A percentile compares a stretch with the other conserved stretches of the same genome.
Evolutionary conservation across 495 filamentous ascomycete genomes (phyloP).

Genomic region (Neurospora terricola): DNA sequence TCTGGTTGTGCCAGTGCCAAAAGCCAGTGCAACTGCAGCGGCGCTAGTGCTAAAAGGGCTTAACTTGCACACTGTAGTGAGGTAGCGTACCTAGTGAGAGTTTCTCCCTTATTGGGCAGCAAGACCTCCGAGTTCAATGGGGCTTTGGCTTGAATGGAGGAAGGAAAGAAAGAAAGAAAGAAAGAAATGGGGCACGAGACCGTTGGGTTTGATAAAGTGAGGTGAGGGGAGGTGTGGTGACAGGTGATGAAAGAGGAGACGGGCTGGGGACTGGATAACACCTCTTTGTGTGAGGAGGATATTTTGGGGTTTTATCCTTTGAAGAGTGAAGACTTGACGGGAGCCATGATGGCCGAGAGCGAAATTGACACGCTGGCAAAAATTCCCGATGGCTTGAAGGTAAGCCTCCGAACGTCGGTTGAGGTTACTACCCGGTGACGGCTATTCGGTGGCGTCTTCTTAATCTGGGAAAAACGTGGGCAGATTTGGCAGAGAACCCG

Average conservation of each 20-base stretch:
- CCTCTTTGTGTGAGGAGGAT: background rate
- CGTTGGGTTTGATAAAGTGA: background rate
- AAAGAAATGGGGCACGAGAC: background rate
- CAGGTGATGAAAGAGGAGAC: background rate
- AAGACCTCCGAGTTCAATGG: background rate
- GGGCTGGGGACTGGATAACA: background rate
- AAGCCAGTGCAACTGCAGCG: background rate
- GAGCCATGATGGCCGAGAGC: too few species aligned
- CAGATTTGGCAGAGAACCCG: background rate
- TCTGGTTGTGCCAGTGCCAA: background rate
- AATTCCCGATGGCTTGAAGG: background rate
- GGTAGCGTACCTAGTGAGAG: too few species aligned
- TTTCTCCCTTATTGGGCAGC: background rate
- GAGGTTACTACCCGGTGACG: background rate
- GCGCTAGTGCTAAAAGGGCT: background rate
- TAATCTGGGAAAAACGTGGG: background rate
- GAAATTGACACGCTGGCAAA: background rate
- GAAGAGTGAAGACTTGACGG: background rate
- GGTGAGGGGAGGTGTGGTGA: background rate
- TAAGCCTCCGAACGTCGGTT: background rate
- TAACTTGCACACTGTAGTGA: too few species aligned
- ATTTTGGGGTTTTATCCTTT: background rate
- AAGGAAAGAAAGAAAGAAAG: background rate
- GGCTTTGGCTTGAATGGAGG: too few species aligned
- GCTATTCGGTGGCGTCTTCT: background rate